Evolutionary conservation across 2,329 filamentous ascomycete species (phyloP), one percentile per base, ranked within the genome.

Genomic region (Orbilia javanica): DNA sequence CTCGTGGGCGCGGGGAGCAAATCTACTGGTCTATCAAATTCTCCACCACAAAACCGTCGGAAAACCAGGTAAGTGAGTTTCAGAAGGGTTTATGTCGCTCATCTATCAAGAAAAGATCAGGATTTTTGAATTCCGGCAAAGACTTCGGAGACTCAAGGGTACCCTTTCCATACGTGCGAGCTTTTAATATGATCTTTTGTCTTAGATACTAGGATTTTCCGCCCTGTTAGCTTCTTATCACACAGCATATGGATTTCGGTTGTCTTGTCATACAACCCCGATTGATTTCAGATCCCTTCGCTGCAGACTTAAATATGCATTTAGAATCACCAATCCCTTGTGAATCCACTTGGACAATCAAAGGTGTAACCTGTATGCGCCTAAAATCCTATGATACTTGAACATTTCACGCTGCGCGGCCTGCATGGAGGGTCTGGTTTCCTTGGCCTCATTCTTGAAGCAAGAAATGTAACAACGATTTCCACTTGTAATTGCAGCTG

Each of bases 1-100:
- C 70, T 60, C 70, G 70, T 74, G 70, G 50, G 70, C 39, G 62
- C 11, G 29, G 50, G 42, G 20, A 60, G 70, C 70, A 67, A 74
- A 74, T 60, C 70, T 74, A 74, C 70, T 74, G 70, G 70, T 65
- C 46, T 46, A 29, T 46, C 20, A 29, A 34, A n/a, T 42, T 60
- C 50, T 46, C 66, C 66, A 48, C 39, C 27, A 46, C 34, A 34
- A 48, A 44, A 44, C 7, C 8, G 53, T 70, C 52, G 67, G 44
- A 52, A 52, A 70, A 63, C 67, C 55, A 70, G 67, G 55, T 63
- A 29, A 50, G 65, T 50, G 18, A 46, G 67, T 71, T 71, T 71
- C 67, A 71, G 53, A 53, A 62, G 66, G 66, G 31, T 42, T 60
- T 60, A 60, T 60, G 55, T 60, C 53, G 42, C 55, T 46, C 66